Base-by-base conservation (phyloP, 1,139 yeast species). In the Scheffersomyces cryptocercus region DNA sequence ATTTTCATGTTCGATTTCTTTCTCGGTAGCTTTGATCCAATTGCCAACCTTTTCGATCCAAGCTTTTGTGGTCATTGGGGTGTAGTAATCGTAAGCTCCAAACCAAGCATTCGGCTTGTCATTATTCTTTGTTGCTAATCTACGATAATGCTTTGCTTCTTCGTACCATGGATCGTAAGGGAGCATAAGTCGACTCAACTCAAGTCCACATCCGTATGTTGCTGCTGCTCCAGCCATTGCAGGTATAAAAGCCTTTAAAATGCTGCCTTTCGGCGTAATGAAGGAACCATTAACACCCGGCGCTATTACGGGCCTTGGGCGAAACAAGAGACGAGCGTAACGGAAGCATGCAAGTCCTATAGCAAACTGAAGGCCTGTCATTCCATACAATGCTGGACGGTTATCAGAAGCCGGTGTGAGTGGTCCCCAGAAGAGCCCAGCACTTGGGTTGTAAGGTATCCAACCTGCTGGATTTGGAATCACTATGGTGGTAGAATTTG, bases 151-250 rank as follows among this genome's bases (percentile, higher is more conserved):
- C 41, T 59, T 66, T 2, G 85, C 84, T 54, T 82, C 87, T 37
- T 81, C 85, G 39, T 59, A 68, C 86, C 87, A 82, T 2, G 88
- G 88, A 53, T 83, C 88, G 55, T 77, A 76, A 3, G 83, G 77
- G 6, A 80, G 52, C 4, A 65, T 52, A 39, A 81, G 54, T 41
- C 88, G 62, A 28, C 77, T 66, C 5, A 71, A 51, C 52, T 82
- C 88, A 28, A 82, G 58, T 7, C 79, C 80, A 20, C 74, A 55
- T 24, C 68, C 65, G 46, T 65, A 64, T 3, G 69, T 51, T 26
- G 65, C 52, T 24, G 51, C 45, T 1, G 61, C 37, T 2, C 74
- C 75, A 2, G 56, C 48, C 0, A 55, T 20, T 3, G 49, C 47
- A 3, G 53, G 54, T 6, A 51, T 13, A 39, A 48, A 32, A 7